These are phyloP conservation scores for Leucosporidium yakuticum DNA, from an alignment of 768 basidiomycete genomes.

Conservation along the genomic window DNA sequence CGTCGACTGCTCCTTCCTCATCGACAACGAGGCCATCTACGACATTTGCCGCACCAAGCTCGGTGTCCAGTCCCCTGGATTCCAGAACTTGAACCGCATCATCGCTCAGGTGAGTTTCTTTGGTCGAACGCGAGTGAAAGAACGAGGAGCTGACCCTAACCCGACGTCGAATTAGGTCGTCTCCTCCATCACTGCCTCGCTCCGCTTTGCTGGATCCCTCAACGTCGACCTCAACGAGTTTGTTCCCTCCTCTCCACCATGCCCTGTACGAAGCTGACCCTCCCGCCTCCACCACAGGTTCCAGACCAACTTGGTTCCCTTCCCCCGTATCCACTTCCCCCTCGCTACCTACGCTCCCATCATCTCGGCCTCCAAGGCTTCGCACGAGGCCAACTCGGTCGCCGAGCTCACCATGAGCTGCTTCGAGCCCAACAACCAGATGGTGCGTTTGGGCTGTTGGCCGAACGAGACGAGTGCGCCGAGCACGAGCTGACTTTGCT, in stretches of 20 bases:
- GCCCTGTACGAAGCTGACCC: neutral
- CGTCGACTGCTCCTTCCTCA: slow-evolving; percentile 99
- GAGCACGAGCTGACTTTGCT: slow-evolving; percentile 46
- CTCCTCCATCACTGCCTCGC: slow-evolving; percentile 91
- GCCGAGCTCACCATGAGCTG: slow-evolving; percentile 97
- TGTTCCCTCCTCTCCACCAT: slow-evolving; percentile 61
- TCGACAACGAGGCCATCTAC: slow-evolving; percentile 77
- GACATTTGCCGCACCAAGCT: slow-evolving; percentile 81
- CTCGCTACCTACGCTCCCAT: slow-evolving; percentile 93
- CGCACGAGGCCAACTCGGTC: slow-evolving; percentile 94
- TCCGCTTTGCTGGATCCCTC: slow-evolving; percentile 93
- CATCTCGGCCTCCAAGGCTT: slow-evolving; percentile 83
- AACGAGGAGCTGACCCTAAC: no score
- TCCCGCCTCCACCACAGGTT: slow-evolving; percentile 59
- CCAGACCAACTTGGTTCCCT: slow-evolving; percentile 98
- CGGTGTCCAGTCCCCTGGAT: slow-evolving; percentile 74
- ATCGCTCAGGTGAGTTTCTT: slow-evolving; percentile 62
- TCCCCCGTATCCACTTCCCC: slow-evolving; percentile 78
- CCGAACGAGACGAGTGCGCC: neutral
- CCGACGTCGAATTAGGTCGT: slow-evolving; percentile 54
- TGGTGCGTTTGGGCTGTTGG: slow-evolving; percentile 54
- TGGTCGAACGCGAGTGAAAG: no score
- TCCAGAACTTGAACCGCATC: slow-evolving; percentile 88
- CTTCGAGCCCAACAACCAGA: slow-evolving; percentile 94
- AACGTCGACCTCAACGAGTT: slow-evolving; percentile 98